Evolutionary conservation across 2,329 filamentous ascomycete genomes (phyloP), one percentile per base, ranked within the genome.

Genomic region (Neofusicoccum umdonicola): DNA sequence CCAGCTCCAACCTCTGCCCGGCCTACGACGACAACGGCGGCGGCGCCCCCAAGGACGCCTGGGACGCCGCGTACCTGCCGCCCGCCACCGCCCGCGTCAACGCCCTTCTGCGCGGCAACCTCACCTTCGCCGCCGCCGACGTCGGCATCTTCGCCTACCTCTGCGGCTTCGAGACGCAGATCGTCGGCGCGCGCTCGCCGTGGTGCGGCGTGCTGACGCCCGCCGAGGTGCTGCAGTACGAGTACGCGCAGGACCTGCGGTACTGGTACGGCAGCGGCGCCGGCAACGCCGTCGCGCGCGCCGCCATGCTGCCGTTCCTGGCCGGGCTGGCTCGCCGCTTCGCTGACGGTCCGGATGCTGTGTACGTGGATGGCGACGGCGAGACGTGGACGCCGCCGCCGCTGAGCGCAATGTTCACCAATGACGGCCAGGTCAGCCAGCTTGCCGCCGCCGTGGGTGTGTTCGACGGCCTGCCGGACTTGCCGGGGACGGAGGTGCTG

Each of bases 121-220:
- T 90, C 39, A 82, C 81, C 0, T 80, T 90, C 39, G 82, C 80
- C 0, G 76, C 82, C 37, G 76, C 74, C 1, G 86, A 90, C 65
- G 78, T 88, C 47, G 79, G 77, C 7, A 82, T 83, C 50, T 87
- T 90, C 57, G 87, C 87, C 0, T 90, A 90, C 69, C 80, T 90
- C n/a, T 91, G 88, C 69, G 88, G 87, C 3, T 91, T 89, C 66
- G 88, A 91, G 70, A 87, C 84, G 3, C 88, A 90, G 69, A 89
- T 90, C 67, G 86, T 81, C 0, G 88, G 88, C 1, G 77, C 76
- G 1, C 69, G 66, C 15, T 89, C 86, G 4, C 85, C 87, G 0
- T 90, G 85, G 79, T 90, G 88, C 71, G 78, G 79, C 58, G 79
- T 88, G 15, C 87, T 89, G 69, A 87, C 83, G 3, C 79, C 88